These are phyloP conservation scores for Ophiocordyceps polyrhachis-furcata DNA, from an alignment of 2,329 filamentous ascomycete species.

Conservation along the genomic window DNA sequence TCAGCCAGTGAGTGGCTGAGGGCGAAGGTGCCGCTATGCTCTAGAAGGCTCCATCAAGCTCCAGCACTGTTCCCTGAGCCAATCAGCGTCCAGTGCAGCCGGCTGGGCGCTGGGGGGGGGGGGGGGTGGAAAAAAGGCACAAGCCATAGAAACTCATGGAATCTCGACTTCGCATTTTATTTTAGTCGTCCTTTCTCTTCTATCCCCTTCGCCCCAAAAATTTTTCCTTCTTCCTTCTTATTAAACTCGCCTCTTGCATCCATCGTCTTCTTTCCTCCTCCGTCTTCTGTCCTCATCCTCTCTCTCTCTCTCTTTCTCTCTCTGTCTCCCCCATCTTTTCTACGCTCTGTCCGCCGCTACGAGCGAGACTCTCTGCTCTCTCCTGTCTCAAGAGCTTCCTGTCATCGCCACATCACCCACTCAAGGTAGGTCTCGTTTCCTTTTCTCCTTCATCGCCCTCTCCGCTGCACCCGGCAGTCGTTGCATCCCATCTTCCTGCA, in stretches of 20 bases:
- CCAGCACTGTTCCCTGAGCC: conserved; percentile 4
- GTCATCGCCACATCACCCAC: not conserved
- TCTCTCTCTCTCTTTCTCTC: no score
- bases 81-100: conserved; percentile 8
- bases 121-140: no score
- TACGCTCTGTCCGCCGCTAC: not conserved
- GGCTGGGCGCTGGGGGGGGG: conserved; percentile 8
- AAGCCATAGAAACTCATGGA: conserved; percentile 27
- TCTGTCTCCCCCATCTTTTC: not conserved
- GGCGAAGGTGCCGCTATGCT: conserved; percentile 1
- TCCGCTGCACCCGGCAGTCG: not conserved
- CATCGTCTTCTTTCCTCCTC: not conserved
- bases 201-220: not conserved
- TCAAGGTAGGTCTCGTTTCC: not conserved
- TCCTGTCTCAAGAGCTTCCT: not conserved
- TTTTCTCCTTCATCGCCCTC: not conserved
- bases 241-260: not conserved
- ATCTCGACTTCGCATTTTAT: conserved; percentile 14
- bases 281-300: not conserved
- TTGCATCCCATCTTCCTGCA: not conserved
- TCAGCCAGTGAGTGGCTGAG: no score
- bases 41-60: conserved; percentile 10
- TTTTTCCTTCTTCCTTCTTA: conserved; percentile 1
- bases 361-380: not conserved
- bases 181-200: not conserved